Percentiles rank a stretch among this genome's conserved stretches.
Evolutionary conservation across 441 rosid species (phyloP).

Genomic region (Gossypium laxum): DNA sequence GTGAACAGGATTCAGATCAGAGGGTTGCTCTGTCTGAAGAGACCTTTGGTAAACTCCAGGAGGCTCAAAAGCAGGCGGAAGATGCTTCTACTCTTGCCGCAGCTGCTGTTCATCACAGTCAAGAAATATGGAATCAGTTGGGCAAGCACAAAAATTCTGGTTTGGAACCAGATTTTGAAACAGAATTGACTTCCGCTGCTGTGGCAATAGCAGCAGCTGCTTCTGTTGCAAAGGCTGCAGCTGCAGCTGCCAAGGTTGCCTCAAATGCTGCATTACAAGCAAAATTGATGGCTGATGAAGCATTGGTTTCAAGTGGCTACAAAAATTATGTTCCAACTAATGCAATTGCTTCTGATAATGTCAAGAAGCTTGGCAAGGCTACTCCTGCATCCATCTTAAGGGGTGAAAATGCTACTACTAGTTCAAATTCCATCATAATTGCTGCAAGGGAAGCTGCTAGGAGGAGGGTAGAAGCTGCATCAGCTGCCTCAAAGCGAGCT

Average conservation of each 20-base stretch:
- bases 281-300: constrained; percentile 88
- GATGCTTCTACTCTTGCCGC: constrained; percentile 71
- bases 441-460: constrained; percentile 91
- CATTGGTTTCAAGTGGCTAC: constrained; percentile 29
- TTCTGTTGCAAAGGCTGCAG: constrained; percentile 96
- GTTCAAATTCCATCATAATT: constrained; percentile 55
- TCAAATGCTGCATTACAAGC: constrained; percentile 92
- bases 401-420: constrained; percentile 39
- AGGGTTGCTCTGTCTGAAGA: constrained; percentile 54
- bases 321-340: constrained; percentile 24
- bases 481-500: constrained; percentile 85
- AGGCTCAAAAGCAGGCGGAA: constrained; percentile 71
- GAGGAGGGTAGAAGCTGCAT: constrained; percentile 81
- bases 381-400: constrained; percentile 53
- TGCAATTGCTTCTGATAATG: constrained; percentile 25
- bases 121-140: constrained; percentile 66
- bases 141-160: constrained; percentile 49
- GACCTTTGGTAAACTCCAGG: constrained; percentile 46
- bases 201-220: constrained; percentile 78
- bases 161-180: constrained; percentile 48
- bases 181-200: constrained; percentile 64
- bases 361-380: constrained; percentile 32
- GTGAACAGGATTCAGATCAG: constrained; percentile 28
- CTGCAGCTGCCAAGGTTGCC: constrained; percentile 91
- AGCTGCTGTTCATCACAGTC: constrained; percentile 61